Percentiles rank a stretch among this genome's conserved stretches.
These are phyloP conservation scores for Cydonia oblonga DNA, from an alignment of 331 rosid species.

Conservation along the genomic window DNA sequence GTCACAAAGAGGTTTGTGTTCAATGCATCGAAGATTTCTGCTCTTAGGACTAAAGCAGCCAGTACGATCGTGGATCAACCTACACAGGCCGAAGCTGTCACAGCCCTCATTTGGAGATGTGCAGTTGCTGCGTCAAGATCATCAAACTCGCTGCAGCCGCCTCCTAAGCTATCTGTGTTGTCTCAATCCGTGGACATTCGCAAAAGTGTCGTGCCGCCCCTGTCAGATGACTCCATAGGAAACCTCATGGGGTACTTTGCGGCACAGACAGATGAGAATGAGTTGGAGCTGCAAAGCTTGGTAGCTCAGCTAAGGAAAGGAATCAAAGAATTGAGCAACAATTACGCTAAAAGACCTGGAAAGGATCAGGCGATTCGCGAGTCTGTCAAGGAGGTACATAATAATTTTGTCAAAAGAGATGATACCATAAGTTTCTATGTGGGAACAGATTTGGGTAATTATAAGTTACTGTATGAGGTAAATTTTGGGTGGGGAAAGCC, in stretches of 20 bases:
- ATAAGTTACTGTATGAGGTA: slow-evolving; percentile 15
- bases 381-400: background rate
- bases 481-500: slow-evolving; percentile 39
- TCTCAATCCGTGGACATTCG: slow-evolving; percentile 13
- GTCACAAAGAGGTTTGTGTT: slow-evolving; percentile 24
- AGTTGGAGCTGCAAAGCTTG: background rate
- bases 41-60: background rate
- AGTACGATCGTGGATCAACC: background rate
- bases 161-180: background rate
- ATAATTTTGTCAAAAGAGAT: background rate
- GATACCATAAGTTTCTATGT: background rate
- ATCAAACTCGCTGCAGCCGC: background rate
- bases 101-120: slow-evolving; percentile 31
- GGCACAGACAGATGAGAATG: background rate
- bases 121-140: background rate
- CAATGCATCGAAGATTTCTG: slow-evolving; percentile 5
- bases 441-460: slow-evolving; percentile 12
- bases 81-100: slow-evolving; percentile 13
- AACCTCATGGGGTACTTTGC: slow-evolving; percentile 10
- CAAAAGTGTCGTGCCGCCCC: slow-evolving; percentile 11
- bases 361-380: background rate
- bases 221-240: slow-evolving; percentile 13
- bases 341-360: background rate
- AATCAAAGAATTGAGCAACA: background rate
- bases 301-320: slow-evolving; percentile 10